phyloP scores from a whole-genome alignment of 176 grass and related monocot species.

The Secale cereale region DNA sequence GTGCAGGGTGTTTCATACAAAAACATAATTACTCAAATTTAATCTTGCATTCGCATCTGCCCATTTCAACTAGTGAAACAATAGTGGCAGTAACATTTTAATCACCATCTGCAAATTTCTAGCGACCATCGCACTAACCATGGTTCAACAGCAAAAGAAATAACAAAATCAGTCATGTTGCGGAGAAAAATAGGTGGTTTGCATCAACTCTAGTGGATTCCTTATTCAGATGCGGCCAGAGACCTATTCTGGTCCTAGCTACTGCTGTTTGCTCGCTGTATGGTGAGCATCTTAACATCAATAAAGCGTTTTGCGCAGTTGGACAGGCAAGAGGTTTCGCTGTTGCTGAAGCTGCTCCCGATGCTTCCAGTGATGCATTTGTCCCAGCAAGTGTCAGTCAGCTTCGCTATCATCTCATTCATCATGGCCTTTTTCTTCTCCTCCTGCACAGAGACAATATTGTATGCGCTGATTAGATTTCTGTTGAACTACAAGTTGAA shows the following conservation, averaged over 20 bases:
- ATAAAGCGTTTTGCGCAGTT: conserved; percentile 72
- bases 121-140: background rate
- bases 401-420: conserved; percentile 66
- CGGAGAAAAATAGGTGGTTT: background rate
- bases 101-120: background rate
- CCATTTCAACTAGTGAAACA: background rate
- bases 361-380: conserved; percentile 74
- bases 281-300: conserved; percentile 60
- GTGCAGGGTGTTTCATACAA: background rate
- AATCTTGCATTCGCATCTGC: background rate
- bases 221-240: background rate
- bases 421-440: conserved; percentile 64
- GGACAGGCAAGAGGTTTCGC: conserved; percentile 58
- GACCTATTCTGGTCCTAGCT: background rate
- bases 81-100: background rate
- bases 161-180: background rate
- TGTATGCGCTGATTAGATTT: background rate
- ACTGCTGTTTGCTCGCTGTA: conserved; percentile 21
- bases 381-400: conserved; percentile 80
- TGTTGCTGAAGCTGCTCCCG: conserved; percentile 69
- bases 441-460: conserved; percentile 38
- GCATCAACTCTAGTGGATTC: background rate
- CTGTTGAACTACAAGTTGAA: background rate
- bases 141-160: background rate
- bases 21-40: background rate